Conservation (phyloP, 2,329 filamentous ascomycete genomes). For the Ophiostoma fasciatum region DNA sequence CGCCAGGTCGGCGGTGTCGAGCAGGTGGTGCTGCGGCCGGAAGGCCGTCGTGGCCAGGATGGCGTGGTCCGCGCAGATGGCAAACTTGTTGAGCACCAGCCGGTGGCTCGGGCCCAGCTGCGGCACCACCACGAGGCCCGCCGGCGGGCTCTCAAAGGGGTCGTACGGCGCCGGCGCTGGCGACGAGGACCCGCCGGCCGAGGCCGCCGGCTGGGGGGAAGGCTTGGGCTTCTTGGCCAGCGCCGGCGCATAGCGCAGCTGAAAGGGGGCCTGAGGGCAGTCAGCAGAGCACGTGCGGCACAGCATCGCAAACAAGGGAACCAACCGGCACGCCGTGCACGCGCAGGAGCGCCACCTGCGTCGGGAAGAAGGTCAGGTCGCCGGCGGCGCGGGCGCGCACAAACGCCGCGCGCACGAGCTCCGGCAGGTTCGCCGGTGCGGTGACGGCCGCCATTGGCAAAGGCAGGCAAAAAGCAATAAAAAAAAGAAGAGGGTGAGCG, state of each 20-base stretch:
- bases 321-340: conserved; percentile 29
- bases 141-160: conserved; percentile 48
- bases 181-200: no score
- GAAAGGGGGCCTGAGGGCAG: conserved; percentile 47
- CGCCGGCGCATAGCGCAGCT: conserved; percentile 55
- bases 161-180: conserved; percentile 39
- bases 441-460: no score
- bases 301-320: no score
- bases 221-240: conserved; percentile 51
- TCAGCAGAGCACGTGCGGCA: no score
- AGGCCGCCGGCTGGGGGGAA: conserved; percentile 20
- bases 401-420: conserved; percentile 35
- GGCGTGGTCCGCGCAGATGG: conserved; percentile 55
- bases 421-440: conserved; percentile 32
- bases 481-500: no score
- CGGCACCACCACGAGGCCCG: conserved; percentile 38
- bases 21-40: conserved; percentile 47
- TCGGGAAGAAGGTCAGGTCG: conserved; percentile 39
- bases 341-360: conserved; percentile 33
- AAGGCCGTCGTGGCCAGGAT: conserved; percentile 53
- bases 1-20: conserved; percentile 45
- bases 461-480: no score
- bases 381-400: conserved; percentile 29
- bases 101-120: conserved; percentile 32
- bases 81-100: conserved; percentile 62